phyloP scores from a whole-genome alignment of 2,329 filamentous ascomycete species.

The Botryotinia calthae region DNA sequence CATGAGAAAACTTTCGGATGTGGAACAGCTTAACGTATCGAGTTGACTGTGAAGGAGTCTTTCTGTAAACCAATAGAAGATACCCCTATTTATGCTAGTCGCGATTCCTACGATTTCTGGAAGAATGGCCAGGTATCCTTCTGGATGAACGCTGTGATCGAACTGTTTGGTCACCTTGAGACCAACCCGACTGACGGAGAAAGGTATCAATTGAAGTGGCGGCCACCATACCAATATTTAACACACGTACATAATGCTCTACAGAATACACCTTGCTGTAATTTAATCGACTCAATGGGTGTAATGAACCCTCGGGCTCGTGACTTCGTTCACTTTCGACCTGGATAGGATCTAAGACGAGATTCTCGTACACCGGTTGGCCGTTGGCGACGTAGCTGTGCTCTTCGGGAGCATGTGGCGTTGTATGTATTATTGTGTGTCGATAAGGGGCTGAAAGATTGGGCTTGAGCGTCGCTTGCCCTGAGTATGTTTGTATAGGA shows the following conservation, averaged over 20 bases:
- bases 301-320: background rate
- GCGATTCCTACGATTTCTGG: background rate
- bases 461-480: conserved; percentile 30
- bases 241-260: conserved; percentile 29
- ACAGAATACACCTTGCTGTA: conserved; percentile 35
- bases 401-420: background rate
- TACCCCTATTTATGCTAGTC: too few species aligned
- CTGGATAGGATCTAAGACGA: conserved; percentile 28
- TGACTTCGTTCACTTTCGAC: conserved; percentile 21
- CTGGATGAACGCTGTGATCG: background rate
- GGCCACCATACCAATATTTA: conserved; percentile 26
- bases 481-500: conserved; percentile 32
- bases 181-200: background rate
- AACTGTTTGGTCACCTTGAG: background rate
- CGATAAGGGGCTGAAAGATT: conserved; percentile 17
- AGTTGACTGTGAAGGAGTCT: background rate
- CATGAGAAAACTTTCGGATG: background rate
- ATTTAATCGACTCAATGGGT: conserved; percentile 27
- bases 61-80: background rate
- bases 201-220: background rate
- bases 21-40: conserved; percentile 1
- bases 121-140: background rate
- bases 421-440: conserved; percentile 18
- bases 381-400: background rate
- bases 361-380: conserved; percentile 14